Base-by-base conservation (phyloP, 768 basidiomycete genomes). In the Strobilomyces dryophilus region DNA sequence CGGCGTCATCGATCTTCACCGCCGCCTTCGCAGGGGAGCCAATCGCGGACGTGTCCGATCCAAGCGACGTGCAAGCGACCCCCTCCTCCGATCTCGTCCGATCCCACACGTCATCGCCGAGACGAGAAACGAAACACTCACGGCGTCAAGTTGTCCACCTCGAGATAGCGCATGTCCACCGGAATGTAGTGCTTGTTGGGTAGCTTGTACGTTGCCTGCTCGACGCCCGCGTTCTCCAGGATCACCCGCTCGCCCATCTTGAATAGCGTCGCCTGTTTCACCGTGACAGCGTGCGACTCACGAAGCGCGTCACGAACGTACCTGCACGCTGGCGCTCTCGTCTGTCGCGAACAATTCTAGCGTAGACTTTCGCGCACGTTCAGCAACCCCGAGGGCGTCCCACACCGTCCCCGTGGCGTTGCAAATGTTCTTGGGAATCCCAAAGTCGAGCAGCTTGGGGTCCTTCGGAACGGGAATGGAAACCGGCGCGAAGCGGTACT, bases 161-260 rank as follows among this genome's bases (percentile, higher is more conserved):
- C 82, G 41, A 87, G 71, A 55, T 89, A 90, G 49, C 70, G 71
- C 84, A 92, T 87, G 67, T 90, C 83, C 44, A 94, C 90, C 0
- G 90, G 89, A 60, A 97, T 81, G 68, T 95, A 98, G 66, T 97
- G 95, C 72, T 94, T 92, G 76, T 98, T 98, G 2, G 95, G 95
- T 3, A 97, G 77, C 40, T 73, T 69, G 71, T 95, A 97, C 14
- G 78, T 76, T 31, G 90, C 86, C 3, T 69, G 70, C 40, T 76
- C 65, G 12, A 97, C 76, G 2, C 73, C 73, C 3, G 69, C 67
- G 61, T 92, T 87, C 66, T 88, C 83, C 2, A 70, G 70, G 27
- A 97, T 71, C 58, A 98, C 76, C 2, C 78, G 76, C 56, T 88
- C 79, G 0, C 79, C 90, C 84, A 95, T 95, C 73, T 88, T 89